Conservation (phyloP, 179 eudicot genomes). For the Silene coronaria region DNA sequence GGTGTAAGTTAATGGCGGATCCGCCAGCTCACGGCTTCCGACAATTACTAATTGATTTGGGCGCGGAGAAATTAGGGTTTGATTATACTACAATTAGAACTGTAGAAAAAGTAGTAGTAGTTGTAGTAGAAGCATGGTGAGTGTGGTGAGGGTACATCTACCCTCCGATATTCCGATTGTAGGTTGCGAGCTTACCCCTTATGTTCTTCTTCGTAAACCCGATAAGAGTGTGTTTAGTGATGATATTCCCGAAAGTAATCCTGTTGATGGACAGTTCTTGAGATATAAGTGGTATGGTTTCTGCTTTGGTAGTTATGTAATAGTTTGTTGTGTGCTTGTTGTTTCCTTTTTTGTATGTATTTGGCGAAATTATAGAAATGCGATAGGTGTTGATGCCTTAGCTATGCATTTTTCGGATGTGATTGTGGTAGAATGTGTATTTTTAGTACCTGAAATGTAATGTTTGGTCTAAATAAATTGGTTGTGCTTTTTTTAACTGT, state of each 20-base stretch:
- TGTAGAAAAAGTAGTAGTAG: not conserved
- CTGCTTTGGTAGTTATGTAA: not conserved
- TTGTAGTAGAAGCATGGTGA: conserved; percentile 61
- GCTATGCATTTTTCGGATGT: too few relatives aligned
- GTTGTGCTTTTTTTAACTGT: not conserved
- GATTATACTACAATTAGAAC: not conserved
- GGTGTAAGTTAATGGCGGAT: conserved; percentile 63
- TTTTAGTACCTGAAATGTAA: too few relatives aligned
- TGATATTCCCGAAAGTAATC: conserved; percentile 69
- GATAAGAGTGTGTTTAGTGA: conserved; percentile 56
- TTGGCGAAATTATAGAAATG: not conserved
- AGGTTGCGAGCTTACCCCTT: conserved; percentile 91
- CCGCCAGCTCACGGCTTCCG: conserved; percentile 40
- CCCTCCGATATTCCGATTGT: conserved; percentile 99
- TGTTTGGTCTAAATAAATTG: not conserved
- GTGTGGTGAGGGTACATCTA: conserved; percentile 72
- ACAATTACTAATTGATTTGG: conserved; percentile 26
- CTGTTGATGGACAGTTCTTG: conserved; percentile 72
- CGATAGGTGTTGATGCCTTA: not conserved
- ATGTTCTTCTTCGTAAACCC: conserved; percentile 59
- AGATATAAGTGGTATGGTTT: conserved; percentile 75
- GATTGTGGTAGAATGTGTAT: too few relatives aligned
- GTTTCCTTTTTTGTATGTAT: not conserved
- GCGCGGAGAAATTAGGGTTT: conserved; percentile 23
- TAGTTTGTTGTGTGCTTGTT: not conserved